Base-by-base conservation (phyloP, 176 grass and related monocot species). In the Elymus sibiricus region DNA sequence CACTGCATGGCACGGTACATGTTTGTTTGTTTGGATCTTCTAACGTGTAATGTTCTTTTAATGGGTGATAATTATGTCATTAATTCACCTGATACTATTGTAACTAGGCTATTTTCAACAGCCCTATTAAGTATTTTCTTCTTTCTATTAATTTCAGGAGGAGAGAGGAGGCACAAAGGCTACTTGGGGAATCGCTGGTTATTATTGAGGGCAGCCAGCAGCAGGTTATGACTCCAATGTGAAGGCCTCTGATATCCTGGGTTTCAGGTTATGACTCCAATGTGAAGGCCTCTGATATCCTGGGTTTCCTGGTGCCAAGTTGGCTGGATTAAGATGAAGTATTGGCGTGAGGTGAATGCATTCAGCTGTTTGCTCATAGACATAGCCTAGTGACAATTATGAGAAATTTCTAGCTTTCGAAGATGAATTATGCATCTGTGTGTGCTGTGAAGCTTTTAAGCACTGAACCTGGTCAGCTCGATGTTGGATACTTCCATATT, bases 161-260 rank as follows among this genome's bases (percentile, higher is more conserved):
- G 84, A 94, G 97, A 92, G 92, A 96, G 86, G 90, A 98, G 56
- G 97, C 94, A 7, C 96, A 95, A 40, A 94, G 71, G 76, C 82
- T 95, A 56, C 90, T 98, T 70, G 84, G 85, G 86, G 90, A 95
- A 85, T 89, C 96, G 40, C 61, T 98, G 43, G 60, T 92, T 63
- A 86, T 87, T 46, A 84, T 95, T 81, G 93, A 95, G 86, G 88
- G 87, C 71, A 86, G 76, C 32, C 86, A 86, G 7, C 60, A 71
- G 51, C 28, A 56, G 22, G 88, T 21, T 53, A 79, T 80, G 47
- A 51, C 84, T 70, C 46, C 64, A 37, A 59, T 69, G 53, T 67
- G 37, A 88, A 34, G 71, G 19, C 24, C 22, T 58, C 17, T 28
- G 16, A 46, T 62, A 17, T 56, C 12, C n/a, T 55, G 8, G n/a